Conservation (phyloP, 306 rosid species). For the Corylus avellana region DNA sequence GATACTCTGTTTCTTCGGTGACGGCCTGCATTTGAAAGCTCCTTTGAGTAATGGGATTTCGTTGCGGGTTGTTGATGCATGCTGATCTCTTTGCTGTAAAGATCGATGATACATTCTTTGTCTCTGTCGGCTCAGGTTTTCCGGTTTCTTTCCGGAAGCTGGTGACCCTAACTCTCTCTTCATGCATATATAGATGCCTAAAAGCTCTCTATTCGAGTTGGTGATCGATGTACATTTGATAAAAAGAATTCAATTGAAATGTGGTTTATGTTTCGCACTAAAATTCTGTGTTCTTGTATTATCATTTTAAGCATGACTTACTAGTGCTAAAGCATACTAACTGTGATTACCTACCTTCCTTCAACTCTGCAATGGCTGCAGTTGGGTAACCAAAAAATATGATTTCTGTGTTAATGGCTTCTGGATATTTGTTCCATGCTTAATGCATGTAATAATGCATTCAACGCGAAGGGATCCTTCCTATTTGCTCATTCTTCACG, state of each 20-base stretch:
- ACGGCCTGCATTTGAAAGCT: neutral
- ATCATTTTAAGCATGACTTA: neutral
- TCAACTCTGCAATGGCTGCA: neutral
- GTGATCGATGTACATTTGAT: neutral
- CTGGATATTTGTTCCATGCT: too few species aligned
- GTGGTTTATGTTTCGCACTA: neutral
- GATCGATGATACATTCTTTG: neutral
- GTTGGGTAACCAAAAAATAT: neutral
- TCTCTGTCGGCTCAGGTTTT: neutral
- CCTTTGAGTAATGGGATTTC: neutral
- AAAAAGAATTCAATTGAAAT: neutral
- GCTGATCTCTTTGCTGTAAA: neutral
- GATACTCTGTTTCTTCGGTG: neutral
- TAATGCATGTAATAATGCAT: too few species aligned
- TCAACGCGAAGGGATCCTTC: too few species aligned
- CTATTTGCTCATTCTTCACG: too few species aligned
- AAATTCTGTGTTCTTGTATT: neutral
- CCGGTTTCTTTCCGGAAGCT: neutral
- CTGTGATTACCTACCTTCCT: too few species aligned
- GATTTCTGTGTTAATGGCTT: too few species aligned
- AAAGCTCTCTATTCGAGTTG: neutral
- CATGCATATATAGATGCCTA: too few species aligned
- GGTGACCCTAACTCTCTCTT: too few species aligned
- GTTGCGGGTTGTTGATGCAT: neutral
- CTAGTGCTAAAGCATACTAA: too few species aligned